phyloP scores from a whole-genome alignment of 495 filamentous ascomycete genomes.

The Darksidea phi region DNA sequence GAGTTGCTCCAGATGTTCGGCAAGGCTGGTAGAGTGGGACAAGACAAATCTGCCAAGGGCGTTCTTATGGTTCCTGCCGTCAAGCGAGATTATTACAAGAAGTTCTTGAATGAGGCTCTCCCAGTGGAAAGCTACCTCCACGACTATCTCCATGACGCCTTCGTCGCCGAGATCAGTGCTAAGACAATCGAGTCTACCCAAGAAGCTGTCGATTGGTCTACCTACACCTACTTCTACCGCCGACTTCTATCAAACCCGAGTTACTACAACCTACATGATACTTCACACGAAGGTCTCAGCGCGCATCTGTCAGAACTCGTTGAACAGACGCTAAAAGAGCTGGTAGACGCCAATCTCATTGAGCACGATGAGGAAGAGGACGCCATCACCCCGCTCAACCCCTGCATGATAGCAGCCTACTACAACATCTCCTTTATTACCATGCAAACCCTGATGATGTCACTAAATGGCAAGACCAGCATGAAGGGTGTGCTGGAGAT shows the following conservation, averaged over 20 bases:
- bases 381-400: conserved; percentile 81
- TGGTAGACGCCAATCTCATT: conserved; percentile 91
- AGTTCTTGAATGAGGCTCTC: conserved; percentile 94
- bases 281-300: conserved; percentile 88
- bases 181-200: conserved; percentile 91
- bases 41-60: conserved; percentile 80
- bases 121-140: conserved; percentile 95
- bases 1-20: conserved; percentile 99
- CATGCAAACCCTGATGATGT: conserved; percentile 99
- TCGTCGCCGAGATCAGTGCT: conserved; percentile 94
- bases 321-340: conserved; percentile 86
- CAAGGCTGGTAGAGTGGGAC: conserved; percentile 74
- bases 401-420: conserved; percentile 96
- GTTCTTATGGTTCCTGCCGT: conserved; percentile 92
- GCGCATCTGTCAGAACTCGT: conserved; percentile 94
- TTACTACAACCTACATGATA: conserved; percentile 88
- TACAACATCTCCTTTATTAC: conserved; percentile 99
- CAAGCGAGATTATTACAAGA: conserved; percentile 96
- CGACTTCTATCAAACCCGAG: conserved; percentile 95
- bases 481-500: conserved; percentile 96
- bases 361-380: conserved; percentile 97
- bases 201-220: conserved; percentile 97
- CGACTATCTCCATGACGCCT: conserved; percentile 87
- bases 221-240: conserved; percentile 98
- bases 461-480: conserved; percentile 81